phyloP scores from a whole-genome alignment of 345 rosid genomes.

The Moricandia arvensis region DNA sequence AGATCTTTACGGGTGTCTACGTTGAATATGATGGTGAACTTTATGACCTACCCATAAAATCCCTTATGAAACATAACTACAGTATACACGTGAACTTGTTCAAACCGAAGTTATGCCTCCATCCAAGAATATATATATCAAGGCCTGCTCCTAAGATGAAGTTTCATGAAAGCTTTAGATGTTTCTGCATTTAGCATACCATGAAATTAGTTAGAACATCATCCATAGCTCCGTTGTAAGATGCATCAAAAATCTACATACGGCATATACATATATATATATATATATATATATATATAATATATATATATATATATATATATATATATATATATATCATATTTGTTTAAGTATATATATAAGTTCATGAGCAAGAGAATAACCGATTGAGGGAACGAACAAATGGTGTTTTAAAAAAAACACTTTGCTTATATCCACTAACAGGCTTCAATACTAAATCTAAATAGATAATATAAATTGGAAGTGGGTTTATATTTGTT shows the following conservation, averaged over 20 bases:
- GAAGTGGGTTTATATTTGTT: neutral
- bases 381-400: neutral
- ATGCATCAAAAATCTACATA: neutral
- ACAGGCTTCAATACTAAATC: slow-evolving; percentile 13
- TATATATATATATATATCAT: neutral
- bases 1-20: neutral
- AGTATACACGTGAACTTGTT: slow-evolving; percentile 3
- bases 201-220: slow-evolving; percentile 1
- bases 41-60: slow-evolving; percentile 17
- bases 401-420: neutral
- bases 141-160: neutral
- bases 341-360: neutral
- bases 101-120: slow-evolving; percentile 7
- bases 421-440: neutral
- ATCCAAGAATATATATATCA: neutral
- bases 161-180: slow-evolving; percentile 5
- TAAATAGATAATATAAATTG: neutral
- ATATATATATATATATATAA: neutral
- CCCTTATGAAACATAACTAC: neutral
- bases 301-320: neutral
- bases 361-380: neutral
- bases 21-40: slow-evolving; percentile 17
- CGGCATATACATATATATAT: neutral
- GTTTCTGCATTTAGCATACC: neutral
- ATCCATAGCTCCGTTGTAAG: neutral